A percentile compares a stretch with the other conserved stretches of the same genome.
Conservation (phyloP, 805 yeast genomes). For the Candida lessepsii region DNA sequence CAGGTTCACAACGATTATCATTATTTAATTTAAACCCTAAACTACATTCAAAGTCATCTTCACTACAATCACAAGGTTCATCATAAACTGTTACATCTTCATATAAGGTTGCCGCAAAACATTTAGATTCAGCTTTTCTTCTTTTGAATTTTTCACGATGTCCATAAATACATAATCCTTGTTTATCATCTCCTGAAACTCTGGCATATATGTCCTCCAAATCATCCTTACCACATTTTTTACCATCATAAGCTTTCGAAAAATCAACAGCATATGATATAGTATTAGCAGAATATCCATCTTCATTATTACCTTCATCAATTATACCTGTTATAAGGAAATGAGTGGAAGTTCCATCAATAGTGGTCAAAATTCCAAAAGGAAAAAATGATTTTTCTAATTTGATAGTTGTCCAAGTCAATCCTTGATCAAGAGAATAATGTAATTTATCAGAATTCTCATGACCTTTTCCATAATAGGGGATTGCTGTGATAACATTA, state of each 20-base stretch:
- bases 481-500: slow-evolving; percentile 64
- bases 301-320: slow-evolving; percentile 11
- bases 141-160: slow-evolving; percentile 60
- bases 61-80: slow-evolving; percentile 63
- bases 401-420: slow-evolving; percentile 54
- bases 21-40: slow-evolving; percentile 38
- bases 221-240: slow-evolving; percentile 47
- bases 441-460: slow-evolving; percentile 30
- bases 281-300: slow-evolving; percentile 15
- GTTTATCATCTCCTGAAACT: slow-evolving; percentile 25
- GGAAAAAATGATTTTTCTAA: slow-evolving; percentile 47
- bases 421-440: slow-evolving; percentile 74
- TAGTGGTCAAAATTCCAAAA: slow-evolving; percentile 49
- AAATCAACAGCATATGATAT: slow-evolving; percentile 52
- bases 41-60: slow-evolving; percentile 70
- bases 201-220: slow-evolving; percentile 66
- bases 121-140: slow-evolving; percentile 62
- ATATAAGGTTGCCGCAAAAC: slow-evolving; percentile 53
- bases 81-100: slow-evolving; percentile 47
- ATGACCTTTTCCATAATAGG: slow-evolving; percentile 29
- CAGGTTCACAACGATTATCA: slow-evolving; percentile 48
- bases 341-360: slow-evolving; percentile 67
- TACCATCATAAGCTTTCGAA: slow-evolving; percentile 51
- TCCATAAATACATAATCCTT: slow-evolving; percentile 63
- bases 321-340: slow-evolving; percentile 51